Conservation (phyloP, 148 eudicot genomes). For the Polygonum maritimum region DNA sequence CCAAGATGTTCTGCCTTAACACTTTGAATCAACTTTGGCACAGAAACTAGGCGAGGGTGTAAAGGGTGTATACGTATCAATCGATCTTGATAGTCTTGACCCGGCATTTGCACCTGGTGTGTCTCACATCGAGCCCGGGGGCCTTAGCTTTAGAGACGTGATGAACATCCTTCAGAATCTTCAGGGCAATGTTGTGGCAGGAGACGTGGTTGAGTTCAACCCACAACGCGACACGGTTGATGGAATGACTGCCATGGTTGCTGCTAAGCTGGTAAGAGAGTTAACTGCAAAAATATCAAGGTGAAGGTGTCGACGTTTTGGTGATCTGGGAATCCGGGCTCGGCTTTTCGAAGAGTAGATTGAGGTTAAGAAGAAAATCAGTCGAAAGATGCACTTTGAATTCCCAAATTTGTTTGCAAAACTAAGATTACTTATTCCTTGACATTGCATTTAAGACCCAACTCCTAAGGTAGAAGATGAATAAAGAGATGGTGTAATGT, state of each 20-base stretch:
- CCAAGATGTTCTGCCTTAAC: background rate
- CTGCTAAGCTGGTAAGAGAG: slow-evolving; percentile 89
- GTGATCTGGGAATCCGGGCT: background rate
- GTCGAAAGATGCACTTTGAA: background rate
- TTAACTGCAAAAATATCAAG: slow-evolving; percentile 79
- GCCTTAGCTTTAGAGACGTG: slow-evolving; percentile 86
- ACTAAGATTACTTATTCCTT: background rate
- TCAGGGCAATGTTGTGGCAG: slow-evolving; percentile 80
- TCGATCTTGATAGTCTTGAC: slow-evolving; percentile 85
- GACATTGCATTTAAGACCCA: background rate
- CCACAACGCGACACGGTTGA: slow-evolving; percentile 97
- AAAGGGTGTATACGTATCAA: slow-evolving; percentile 83
- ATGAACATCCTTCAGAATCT: slow-evolving; percentile 90
- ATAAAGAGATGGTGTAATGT: background rate
- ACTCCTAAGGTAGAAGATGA: background rate
- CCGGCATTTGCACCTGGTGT: slow-evolving; percentile 98
- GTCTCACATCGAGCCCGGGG: slow-evolving; percentile 94
- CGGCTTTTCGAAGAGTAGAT: background rate
- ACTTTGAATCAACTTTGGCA: background rate
- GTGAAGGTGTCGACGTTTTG: slow-evolving; percentile 15
- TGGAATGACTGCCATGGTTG: slow-evolving; percentile 99
- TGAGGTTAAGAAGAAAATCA: background rate
- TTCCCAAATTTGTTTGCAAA: background rate
- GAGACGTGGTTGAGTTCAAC: slow-evolving; percentile 93
- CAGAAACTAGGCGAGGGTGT: slow-evolving; percentile 97